Base-by-base conservation (phyloP, 2,329 filamentous ascomycete genomes). In the Paraphoma sp. region DNA sequence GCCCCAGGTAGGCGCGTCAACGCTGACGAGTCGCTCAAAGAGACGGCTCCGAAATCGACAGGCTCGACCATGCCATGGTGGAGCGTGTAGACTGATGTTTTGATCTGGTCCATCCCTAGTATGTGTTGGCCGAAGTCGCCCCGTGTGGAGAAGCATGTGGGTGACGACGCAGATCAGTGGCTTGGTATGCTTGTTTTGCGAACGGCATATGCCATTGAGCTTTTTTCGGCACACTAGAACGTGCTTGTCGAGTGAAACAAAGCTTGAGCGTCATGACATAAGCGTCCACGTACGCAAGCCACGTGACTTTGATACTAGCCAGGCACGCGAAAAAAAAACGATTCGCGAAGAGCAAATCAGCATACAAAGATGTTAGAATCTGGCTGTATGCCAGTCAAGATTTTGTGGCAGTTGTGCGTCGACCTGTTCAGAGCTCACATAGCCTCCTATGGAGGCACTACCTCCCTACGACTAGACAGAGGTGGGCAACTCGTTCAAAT, bases 251-350 rank as follows among this genome's bases (percentile, higher is more conserved):
- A 14, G 30, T 47, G 45, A 47, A 47, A 47, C 45, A 47, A 28
- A 46, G n/a, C 23, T 46, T 46, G 44, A 17, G 44, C 28, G 23
- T 10, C 11, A 31, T 36, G 28, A 36, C 30, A 29, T 18, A 33
- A 36, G 45, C 45, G 45, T 47, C 45, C 45, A 47, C 45, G 45
- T 47, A 47, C 10, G 45, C 45, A 12, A 10, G 14, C 28, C 45
- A 47, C 45, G 45, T 47, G 45, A 47, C 45, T 17, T 36, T 36
- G 33, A 36, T 6, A 3, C 10, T 10, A 4, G 2, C 33, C 10
- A 3, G 14, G 7, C 33, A 3, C 9, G 14, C 33, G 10, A 36
- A 3, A 14, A 3, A 14, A 36, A 36, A 14, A 36, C 14, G 33
- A 10, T 36, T 36, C 6, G 14, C 33, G 7, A 36, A 14, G 33